Conservation (phyloP, 768 basidiomycete species). For the Podaxis mareebaensis region DNA sequence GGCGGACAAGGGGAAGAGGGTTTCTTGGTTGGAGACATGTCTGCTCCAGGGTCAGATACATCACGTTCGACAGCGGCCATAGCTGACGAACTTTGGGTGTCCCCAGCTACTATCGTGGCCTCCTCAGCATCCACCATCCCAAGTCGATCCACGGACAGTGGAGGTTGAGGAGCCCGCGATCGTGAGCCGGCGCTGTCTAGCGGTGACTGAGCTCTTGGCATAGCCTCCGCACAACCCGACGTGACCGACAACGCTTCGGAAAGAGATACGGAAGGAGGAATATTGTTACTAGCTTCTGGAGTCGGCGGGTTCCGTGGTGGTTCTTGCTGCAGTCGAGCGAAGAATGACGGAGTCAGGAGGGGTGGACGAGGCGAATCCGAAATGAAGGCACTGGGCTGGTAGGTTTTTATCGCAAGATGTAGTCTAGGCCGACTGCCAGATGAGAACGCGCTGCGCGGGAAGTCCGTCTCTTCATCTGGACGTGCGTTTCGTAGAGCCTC, state of each 20-base stretch:
- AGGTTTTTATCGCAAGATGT: background rate
- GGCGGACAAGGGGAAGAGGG: background rate
- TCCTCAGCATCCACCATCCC: background rate
- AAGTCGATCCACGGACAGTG: background rate
- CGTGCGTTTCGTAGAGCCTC: background rate
- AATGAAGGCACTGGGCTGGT: background rate
- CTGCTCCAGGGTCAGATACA: background rate
- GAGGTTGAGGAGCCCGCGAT: background rate
- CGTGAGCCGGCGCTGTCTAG: background rate
- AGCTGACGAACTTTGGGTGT: background rate
- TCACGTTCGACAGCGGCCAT: too few relatives aligned
- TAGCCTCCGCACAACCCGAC: background rate
- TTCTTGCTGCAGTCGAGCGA: background rate
- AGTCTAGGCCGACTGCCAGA: background rate
- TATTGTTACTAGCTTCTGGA: background rate
- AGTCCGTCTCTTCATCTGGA: background rate
- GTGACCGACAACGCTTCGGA: too few relatives aligned
- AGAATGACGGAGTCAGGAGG: constrained; percentile 10
- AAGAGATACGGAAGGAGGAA: too few relatives aligned
- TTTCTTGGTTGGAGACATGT: background rate
- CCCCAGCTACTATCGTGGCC: background rate
- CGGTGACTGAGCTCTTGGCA: background rate
- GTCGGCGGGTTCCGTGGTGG: background rate
- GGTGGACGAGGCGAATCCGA: constrained; percentile 3
- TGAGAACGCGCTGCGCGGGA: constrained; percentile 2